Conservation (phyloP, 306 rosid genomes). For the barrel medic (Medicago truncatula) region DNA sequence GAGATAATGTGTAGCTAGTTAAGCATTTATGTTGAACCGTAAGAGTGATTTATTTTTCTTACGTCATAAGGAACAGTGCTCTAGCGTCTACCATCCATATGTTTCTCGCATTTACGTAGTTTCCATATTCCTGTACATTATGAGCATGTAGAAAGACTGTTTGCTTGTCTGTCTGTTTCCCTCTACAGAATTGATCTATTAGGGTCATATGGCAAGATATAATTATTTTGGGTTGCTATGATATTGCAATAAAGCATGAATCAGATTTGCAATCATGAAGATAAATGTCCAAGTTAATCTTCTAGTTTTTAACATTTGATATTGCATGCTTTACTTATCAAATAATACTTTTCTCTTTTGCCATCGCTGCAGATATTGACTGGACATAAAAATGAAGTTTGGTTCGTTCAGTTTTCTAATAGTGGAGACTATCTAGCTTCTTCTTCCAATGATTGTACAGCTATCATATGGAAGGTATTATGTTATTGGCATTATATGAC, state of each 20-base stretch:
- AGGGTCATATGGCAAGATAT: constrained; percentile 25
- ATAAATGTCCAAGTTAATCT: constrained; percentile 23
- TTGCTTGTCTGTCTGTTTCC: constrained; percentile 34
- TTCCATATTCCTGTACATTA: constrained; percentile 13
- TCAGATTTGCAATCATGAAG: constrained; percentile 17
- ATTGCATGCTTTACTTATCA: constrained; percentile 20
- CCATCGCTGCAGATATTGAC: constrained; percentile 75
- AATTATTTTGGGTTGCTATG: constrained; percentile 23
- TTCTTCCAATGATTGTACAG: constrained; percentile 83
- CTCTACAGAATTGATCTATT: constrained; percentile 6
- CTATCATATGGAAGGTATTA: constrained; percentile 91
- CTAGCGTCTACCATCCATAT: constrained; percentile 5
- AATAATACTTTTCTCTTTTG: constrained; percentile 44
- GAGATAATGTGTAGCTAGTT: constrained; percentile 22
- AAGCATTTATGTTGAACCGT: constrained; percentile 4
- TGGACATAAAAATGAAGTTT: constrained; percentile 87
- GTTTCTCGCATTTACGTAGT: constrained; percentile 1
- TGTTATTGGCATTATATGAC: constrained; percentile 24
- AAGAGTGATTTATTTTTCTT: constrained; percentile 10
- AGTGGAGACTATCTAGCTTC: constrained; percentile 88
- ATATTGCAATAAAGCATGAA: constrained; percentile 1
- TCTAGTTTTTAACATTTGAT: constrained; percentile 22
- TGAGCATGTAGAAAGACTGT: background rate
- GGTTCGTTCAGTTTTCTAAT: constrained; percentile 94
- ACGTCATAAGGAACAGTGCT: background rate